A percentile compares a stretch with the other conserved stretches of the same genome.
These are phyloP conservation scores for Talaromyces trachyspermus DNA, from an alignment of 495 filamentous ascomycete species.

Conservation along the genomic window DNA sequence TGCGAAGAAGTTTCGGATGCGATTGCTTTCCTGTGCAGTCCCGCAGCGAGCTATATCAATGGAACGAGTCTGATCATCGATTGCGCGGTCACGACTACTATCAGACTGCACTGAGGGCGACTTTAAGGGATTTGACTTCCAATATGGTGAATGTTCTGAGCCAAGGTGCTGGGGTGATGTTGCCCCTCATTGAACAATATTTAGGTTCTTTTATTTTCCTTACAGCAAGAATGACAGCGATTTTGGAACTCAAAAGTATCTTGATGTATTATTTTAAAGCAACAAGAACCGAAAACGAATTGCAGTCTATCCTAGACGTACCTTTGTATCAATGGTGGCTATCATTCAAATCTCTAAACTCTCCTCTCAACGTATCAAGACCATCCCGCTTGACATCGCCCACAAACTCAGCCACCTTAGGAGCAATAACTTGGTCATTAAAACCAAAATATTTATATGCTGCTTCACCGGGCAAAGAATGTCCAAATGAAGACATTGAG, in stretches of 20 bases:
- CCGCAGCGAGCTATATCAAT: slow-evolving; percentile 28
- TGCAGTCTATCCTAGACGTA: neutral
- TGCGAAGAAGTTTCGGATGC: slow-evolving; percentile 38
- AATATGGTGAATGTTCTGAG: no score
- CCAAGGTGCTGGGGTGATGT: no score
- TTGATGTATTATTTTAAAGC: no score
- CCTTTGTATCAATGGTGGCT: neutral
- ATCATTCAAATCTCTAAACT: slow-evolving; percentile 31
- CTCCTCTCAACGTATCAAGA: slow-evolving; percentile 23
- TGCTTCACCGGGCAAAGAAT: slow-evolving; percentile 38
- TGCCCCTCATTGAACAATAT: no score
- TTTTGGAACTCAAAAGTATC: neutral
- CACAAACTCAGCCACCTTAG: slow-evolving; percentile 38
- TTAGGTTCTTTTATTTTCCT: no score
- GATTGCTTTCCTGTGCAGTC: slow-evolving; percentile 33
- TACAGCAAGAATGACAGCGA: neutral
- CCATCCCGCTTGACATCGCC: slow-evolving; percentile 19
- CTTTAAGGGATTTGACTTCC: no score
- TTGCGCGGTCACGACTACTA: slow-evolving; percentile 5
- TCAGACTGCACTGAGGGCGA: neutral
- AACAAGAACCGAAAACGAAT: neutral
- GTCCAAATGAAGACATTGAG: slow-evolving; percentile 39
- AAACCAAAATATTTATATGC: slow-evolving; percentile 50
- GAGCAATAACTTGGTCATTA: slow-evolving; percentile 34
- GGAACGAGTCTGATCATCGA: slow-evolving; percentile 22